Percentiles rank a stretch among this genome's conserved stretches.
Conservation (phyloP, 1,139 yeast species). For the Blastobotrys raffinosifermentans region DNA sequence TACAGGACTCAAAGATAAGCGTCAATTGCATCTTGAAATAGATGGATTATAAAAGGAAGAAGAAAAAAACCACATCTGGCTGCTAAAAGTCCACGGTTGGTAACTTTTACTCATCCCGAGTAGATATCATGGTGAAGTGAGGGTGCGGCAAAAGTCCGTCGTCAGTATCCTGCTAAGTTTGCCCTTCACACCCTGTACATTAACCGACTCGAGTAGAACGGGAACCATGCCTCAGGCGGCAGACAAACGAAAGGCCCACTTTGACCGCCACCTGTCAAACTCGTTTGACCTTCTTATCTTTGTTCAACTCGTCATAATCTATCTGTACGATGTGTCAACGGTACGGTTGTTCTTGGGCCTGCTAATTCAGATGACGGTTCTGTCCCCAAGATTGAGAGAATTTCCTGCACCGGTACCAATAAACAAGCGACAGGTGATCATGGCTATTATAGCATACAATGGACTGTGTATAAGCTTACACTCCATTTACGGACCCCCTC, state of each 20-base stretch:
- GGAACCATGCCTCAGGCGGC: conserved; percentile 4
- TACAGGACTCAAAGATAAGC: too few relatives aligned
- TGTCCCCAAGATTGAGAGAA: conserved; percentile 20
- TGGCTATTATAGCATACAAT: conserved; percentile 17
- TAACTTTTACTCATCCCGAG: too few relatives aligned
- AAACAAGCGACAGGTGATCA: conserved; percentile 20
- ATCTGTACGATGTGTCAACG: conserved; percentile 24
- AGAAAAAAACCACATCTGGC: too few relatives aligned
- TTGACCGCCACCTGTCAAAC: conserved; percentile 21
- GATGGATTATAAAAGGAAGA: too few relatives aligned
- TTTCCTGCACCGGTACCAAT: conserved; percentile 17
- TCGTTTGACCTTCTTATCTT: conserved; percentile 21
- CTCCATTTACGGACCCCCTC: conserved; percentile 14
- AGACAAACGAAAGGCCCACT: conserved; percentile 16
- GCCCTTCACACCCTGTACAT: too few relatives aligned
- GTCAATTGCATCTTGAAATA: too few relatives aligned
- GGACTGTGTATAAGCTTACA: conserved; percentile 18
- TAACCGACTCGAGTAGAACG: too few relatives aligned
- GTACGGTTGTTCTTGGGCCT: conserved; percentile 22
- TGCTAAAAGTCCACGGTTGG: too few relatives aligned
- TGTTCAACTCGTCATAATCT: conserved; percentile 24
- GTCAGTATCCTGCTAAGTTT: too few relatives aligned
- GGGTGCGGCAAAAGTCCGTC: too few relatives aligned
- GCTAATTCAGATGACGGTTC: conserved; percentile 21
- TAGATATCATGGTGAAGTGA: too few relatives aligned